Base-by-base conservation (phyloP, 1,284 basidiomycete genomes). In the Puccinia horiana region DNA sequence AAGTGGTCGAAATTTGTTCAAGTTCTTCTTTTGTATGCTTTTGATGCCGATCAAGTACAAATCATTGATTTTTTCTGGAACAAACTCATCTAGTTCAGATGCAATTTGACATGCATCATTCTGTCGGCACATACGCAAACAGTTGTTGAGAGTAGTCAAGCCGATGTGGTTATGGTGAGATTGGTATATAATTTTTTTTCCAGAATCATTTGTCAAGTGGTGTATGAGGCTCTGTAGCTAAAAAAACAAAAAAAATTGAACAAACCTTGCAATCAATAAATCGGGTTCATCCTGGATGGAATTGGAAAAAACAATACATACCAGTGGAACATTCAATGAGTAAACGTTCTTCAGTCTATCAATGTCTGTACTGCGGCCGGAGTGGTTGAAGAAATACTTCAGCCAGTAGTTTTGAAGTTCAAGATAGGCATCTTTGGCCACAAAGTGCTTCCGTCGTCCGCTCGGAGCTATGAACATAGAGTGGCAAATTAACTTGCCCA, bases 371-470 rank as follows among this genome's bases (percentile, higher is more conserved):
- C 72, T 47, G 37, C 35, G 42, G 9, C 72, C 72, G 11, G 47
- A 26, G n/a, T 74, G 44, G 32, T 74, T 74, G 44, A 52, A 74
- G 42, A 74, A 74, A 23, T 73, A n/a, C n/a, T n/a, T n/a, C n/a
- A n/a, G n/a, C n/a, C n/a, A n/a, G n/a, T n/a, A n/a, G n/a, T n/a
- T n/a, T 20, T 29, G 14, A 16, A 67, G 37, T 26, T 67, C 63
- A 8, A 67, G 11, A 67, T 40, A 40, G 5, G 16, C 35, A 40
- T 67, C 32, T 26, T 37, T 67, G 3, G 63, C 63, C 11, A 67
- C 2, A 67, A 40, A 67, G 9, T 67, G 63, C 23, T 67, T 67
- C 35, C 20, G 32, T 26, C 35, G 2, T 20, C n/a, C n/a, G 6
- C 35, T 67, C 9, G 63, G 63, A 2, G 63, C 63, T 5, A 67